Base-by-base conservation (phyloP, 1,284 basidiomycete species). In the Singerocomus inundabilis region DNA sequence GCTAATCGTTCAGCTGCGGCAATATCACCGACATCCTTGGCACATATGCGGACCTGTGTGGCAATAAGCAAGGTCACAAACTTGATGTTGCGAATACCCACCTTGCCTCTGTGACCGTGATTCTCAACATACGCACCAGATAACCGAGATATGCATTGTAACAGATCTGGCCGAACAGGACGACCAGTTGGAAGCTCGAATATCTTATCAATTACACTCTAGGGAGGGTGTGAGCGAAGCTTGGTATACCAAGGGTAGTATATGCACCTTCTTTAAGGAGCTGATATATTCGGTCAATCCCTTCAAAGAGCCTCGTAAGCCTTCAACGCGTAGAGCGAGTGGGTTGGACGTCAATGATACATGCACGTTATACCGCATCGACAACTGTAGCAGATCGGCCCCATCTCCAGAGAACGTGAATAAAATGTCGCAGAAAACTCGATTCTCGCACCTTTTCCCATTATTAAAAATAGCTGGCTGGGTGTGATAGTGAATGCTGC, bases 131-230 rank as follows among this genome's bases (percentile, higher is more conserved):
- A 81, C 2, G 82, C 86, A 43, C 78, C 79, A 11, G 84, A 75
- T 28, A 81, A 51, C 49, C 84, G 80, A n/a, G 87, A 88, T 56
- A 89, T 79, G 25, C 75, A 75, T 54, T 82, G 80, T 6, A 85
- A 57, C 12, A 81, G 57, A 54, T 78, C 75, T 7, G 66, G 55
- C 2, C 67, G 69, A 25, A 85, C 61, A 11, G 69, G 66, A 45
- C 60, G 61, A 35, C 68, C 60, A 1, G 72, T 68, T n/a, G 81
- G 82, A 21, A 85, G 64, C 47, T 72, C 65, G 38, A 80, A 70
- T 16, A 62, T 68, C 36, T 81, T 76, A 51, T 78, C 72, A 30
- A 72, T 62, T 33, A 87, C 77, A 18, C 66, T 70, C 84, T 87
- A 55, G 25, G 13, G 37, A 6, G 26, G 7, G 36, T 48, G 44